Base-by-base conservation (phyloP, 2,329 filamentous ascomycete genomes). In the Teratosphaeria destructans region DNA sequence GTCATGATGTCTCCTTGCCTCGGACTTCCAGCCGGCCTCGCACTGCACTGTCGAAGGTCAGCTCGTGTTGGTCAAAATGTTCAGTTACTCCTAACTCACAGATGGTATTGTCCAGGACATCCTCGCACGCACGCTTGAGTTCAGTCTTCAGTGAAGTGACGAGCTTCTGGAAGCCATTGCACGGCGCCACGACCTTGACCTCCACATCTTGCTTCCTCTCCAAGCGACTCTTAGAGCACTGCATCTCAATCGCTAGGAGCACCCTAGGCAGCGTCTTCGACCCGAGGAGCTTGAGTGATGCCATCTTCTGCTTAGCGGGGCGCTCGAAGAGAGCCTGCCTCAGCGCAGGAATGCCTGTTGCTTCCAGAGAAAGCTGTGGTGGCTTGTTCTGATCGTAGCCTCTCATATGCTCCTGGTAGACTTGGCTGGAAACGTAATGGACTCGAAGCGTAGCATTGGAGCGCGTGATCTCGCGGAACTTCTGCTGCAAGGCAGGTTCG, bases 301-400 rank as follows among this genome's bases (percentile, higher is more conserved):
- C 43, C 43, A 49, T 49, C 16, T 49, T 54, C n/a, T 54, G 27
- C 34, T 32, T 37, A 32, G 61, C 54, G n/a, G 61, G 61, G 23
- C 60, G 37, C 35, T 58, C 53, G 57, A 61, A 63, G 5, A 68
- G 62, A n/a, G 57, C 11, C 6, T 57, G 59, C 10, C 57, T 60
- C 7, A 68, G 34, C 7, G 11, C 56, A 3, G 66, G 66, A 32
- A 67, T 61, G 3, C 64, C 65, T n/a, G 65, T 67, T 3, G 57
- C 62, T 29, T 61, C 52, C 7, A 62, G 19, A 52, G 64, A 61
- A 1, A 66, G 59, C 8, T 47, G 26, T 5, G 65, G 62, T 5
- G 58, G 62, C 3, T 64, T 52, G 1, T 19, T 57, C 4, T 8
- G 35, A 12, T 62, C 54, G 54, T 58, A 60, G 23, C 56, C 57